Evolutionary conservation across 1,284 basidiomycete genomes (phyloP), one percentile per base, ranked within the genome.

Genomic region (Ustilago esculenta): DNA sequence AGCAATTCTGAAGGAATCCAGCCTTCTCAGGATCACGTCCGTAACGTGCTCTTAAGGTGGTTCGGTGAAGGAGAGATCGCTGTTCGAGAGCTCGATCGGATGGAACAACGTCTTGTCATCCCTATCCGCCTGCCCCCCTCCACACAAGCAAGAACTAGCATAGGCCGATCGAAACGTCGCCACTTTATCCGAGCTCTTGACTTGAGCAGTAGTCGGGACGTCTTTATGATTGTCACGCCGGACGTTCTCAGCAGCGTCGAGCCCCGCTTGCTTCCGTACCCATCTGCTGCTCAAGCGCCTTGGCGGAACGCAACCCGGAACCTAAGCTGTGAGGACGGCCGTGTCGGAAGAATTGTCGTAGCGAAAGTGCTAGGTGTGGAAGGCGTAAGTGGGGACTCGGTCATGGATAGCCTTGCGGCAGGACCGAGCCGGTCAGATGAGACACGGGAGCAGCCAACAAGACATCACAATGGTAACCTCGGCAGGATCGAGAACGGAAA

Each of bases 351-450:
- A 23, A 41, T 40, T 8, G 50, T 65, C 10, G 56, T 72, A 1
- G 70, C 56, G 2, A 44, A 32, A 5, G 65, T 68, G 5, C 21
- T 72, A 0, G 65, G 70, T 10, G 25, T 64, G 2, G 50, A 68
- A 0, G 12, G 14, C 21, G 30, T 29, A 9, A 52, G 29, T 15
- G 53, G 56, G 17, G 64, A 68, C 21, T 49, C 50, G 10, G 25
- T 17, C 1, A 52, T 39, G 1, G 65, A 69, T 23, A 69, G 49
- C 27, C 39, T 72, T 6, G 32, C 57, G 1, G 18, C 69, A 1
- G 70, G 60, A 20, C 60, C 55, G 6, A 36, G 33, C 18, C 24
- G 44, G 15, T 10, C 34, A 0, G 29, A 27, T 0, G 49, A 51
- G 7, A 20, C 1, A 0, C 35, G 17, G 2, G 45, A 52, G 27